These are phyloP conservation scores for Heritiera fomes DNA, from an alignment of 345 rosid genomes.

Conservation along the genomic window DNA sequence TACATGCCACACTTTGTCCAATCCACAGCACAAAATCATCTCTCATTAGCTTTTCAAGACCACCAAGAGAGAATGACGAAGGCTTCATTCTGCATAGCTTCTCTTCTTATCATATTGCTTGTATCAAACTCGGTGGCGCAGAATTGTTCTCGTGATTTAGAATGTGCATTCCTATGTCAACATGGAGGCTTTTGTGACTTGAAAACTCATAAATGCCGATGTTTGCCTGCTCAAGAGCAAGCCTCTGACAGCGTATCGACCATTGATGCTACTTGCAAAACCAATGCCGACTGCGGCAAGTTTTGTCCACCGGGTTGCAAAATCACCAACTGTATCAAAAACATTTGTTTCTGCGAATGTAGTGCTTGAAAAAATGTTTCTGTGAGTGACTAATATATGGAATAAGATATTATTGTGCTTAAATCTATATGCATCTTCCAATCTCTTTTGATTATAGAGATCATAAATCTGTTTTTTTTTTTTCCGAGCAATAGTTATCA, in stretches of 20 bases:
- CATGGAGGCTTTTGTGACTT: background rate
- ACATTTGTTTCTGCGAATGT: background rate
- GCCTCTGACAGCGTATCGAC: background rate
- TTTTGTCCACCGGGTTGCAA: background rate
- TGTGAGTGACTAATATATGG: no score
- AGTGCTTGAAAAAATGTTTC: background rate
- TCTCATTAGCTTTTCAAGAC: background rate
- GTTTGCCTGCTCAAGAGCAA: background rate
- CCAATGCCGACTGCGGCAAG: background rate
- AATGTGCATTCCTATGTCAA: background rate
- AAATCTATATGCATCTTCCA: background rate
- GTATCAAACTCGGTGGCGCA: background rate
- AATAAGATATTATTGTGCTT: background rate
- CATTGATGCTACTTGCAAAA: background rate
- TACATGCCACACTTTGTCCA: background rate
- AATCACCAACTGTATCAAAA: background rate
- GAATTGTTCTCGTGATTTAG: background rate
- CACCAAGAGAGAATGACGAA: background rate
- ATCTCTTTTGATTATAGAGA: background rate
- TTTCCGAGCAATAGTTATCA: no score
- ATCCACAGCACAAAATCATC: background rate
- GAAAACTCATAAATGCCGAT: background rate
- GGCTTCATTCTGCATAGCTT: background rate
- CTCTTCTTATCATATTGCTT: background rate
- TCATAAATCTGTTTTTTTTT: no score